phyloP scores from a whole-genome alignment of 2,329 filamentous ascomycete species.

The Ilyonectria mors-panacis region DNA sequence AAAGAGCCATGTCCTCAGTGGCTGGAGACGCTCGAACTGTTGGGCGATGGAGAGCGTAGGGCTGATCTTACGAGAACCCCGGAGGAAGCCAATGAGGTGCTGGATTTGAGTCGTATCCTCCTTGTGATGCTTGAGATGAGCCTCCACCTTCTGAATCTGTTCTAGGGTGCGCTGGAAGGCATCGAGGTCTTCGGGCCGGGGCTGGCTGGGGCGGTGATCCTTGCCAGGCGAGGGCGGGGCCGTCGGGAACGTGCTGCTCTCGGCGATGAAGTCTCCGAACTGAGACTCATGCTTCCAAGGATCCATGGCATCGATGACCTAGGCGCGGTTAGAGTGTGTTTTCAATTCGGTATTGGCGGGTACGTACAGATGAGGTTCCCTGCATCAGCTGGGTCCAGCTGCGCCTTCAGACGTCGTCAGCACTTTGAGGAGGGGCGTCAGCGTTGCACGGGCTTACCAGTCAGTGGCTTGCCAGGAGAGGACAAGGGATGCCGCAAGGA shows the following conservation, averaged over 20 bases:
- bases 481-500: conserved; percentile 91
- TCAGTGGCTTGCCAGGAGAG: conserved; percentile 97
- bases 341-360: not conserved
- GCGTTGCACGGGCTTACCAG: conserved; percentile 75
- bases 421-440: conserved; percentile 16
- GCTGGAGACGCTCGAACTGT: conserved; percentile 91
- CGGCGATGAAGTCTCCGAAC: conserved; percentile 85
- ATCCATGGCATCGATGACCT: conserved; percentile 94
- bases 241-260: conserved; percentile 81
- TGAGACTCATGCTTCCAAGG: conserved; percentile 91
- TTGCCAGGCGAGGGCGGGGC: conserved; percentile 75
- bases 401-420: conserved; percentile 72
- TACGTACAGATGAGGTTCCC: conserved; percentile 86
- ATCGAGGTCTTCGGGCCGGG: conserved; percentile 78
- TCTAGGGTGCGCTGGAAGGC: conserved; percentile 77
- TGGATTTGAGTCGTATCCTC: conserved; percentile 79
- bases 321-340: conserved; percentile 40
- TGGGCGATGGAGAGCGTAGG: conserved; percentile 81
- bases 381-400: conserved; percentile 95
- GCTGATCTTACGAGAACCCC: conserved; percentile 79
- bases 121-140: conserved; percentile 76
- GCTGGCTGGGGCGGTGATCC: conserved; percentile 73
- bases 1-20: conserved; percentile 92
- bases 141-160: conserved; percentile 78
- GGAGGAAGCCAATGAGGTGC: conserved; percentile 80